A percentile compares a stretch with the other conserved stretches of the same genome.
Conservation (phyloP, 2,329 filamentous ascomycete genomes). For the Ophiocordyceps robertsii region DNA sequence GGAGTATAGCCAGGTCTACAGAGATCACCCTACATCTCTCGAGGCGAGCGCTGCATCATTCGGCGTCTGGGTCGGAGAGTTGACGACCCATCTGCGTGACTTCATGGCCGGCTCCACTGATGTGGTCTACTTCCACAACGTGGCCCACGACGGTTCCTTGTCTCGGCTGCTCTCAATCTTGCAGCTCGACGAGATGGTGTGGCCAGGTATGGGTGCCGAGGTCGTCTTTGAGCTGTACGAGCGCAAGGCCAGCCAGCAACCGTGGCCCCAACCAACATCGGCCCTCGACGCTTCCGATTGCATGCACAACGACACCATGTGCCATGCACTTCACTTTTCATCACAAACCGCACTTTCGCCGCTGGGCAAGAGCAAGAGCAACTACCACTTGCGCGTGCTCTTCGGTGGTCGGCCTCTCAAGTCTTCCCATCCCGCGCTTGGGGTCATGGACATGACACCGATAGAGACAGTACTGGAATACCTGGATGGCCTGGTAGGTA, state of each 20-base stretch:
- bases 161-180: slow-evolving; percentile 54
- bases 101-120: slow-evolving; percentile 25
- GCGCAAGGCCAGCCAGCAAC: slow-evolving; percentile 12
- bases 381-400: slow-evolving; percentile 50
- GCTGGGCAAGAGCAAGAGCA: slow-evolving; percentile 4
- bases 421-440: slow-evolving; percentile 57
- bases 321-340: too few species aligned
- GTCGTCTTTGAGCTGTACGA: slow-evolving; percentile 63
- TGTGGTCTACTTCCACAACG: slow-evolving; percentile 55
- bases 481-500: slow-evolving; percentile 57
- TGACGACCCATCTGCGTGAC: slow-evolving; percentile 50
- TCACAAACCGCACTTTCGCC: neutral
- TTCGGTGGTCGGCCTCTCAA: slow-evolving; percentile 54
- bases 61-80: slow-evolving; percentile 63
- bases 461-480: slow-evolving; percentile 52
- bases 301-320: too few species aligned
- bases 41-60: slow-evolving; percentile 46
- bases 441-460: slow-evolving; percentile 57
- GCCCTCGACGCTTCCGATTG: neutral
- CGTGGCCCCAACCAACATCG: too few species aligned
- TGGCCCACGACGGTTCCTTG: slow-evolving; percentile 68
- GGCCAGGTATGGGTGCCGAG: slow-evolving; percentile 74
- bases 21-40: slow-evolving; percentile 49
- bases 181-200: slow-evolving; percentile 65
- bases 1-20: slow-evolving; percentile 70